Evolutionary conservation across 2,329 filamentous ascomycete species (phyloP), one percentile per base, ranked within the genome.

Genomic region (Microdochium bolleyi): DNA sequence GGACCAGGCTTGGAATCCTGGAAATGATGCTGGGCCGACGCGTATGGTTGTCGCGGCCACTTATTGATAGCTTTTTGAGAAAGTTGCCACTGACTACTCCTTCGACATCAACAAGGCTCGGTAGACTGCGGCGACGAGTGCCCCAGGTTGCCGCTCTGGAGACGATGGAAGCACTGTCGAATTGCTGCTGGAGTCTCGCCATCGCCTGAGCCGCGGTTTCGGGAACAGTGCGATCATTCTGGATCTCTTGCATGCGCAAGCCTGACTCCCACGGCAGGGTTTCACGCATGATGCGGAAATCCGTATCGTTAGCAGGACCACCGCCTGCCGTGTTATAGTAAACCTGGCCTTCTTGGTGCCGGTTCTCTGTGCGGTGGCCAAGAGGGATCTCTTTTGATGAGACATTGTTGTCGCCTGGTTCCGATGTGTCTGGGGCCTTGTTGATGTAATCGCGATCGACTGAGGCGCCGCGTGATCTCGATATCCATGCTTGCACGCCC

Each of bases 121-220:
- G 82, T 49, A 87, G 72, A 64, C 85, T 86, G 53, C 80, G 78
- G 44, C 84, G 79, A 7, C 82, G 77, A 1, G 86, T 89, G 16
- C 86, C 86, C 75, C 86, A 84, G 0, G 86, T 89, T 19, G 85
- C 85, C 14, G 83, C 78, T 56, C 80, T 73, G 2, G 83, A 86
- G 10, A 83, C 66, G 11, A 84, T 71, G 0, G 83, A 85, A 25
- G 75, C 77, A 49, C 73, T 82, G 56, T 83, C 79, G 21, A 71
- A 72, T 52, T 70, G 77, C 13, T 13, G 16, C 57, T 80, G 70
- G 52, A 78, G 83, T 38, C 61, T 71, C 46, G 72, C 71, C 21
- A 84, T 83, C 10, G 80, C 80, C 16, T 70, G 78, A 46, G 79
- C 71, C 1, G 80, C 77, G 1, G 74, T 72, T 51, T 73, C 66